These are phyloP conservation scores for Ustilago curta DNA, from an alignment of 1,284 basidiomycete species.

Conservation along the genomic window DNA sequence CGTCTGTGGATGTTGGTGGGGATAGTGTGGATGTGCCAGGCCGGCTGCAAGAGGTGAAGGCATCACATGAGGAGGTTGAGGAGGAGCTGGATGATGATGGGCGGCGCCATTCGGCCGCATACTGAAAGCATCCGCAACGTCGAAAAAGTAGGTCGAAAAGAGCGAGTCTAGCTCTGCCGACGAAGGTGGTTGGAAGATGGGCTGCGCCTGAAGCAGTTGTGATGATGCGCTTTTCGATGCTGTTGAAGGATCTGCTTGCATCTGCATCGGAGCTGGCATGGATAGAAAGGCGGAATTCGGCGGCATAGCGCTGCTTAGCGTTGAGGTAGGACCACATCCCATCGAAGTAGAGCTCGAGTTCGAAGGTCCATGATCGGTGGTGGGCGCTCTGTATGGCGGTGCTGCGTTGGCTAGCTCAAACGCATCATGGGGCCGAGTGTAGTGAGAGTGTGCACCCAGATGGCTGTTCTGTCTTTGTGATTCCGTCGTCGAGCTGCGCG, in stretches of 20 bases:
- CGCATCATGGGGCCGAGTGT: neutral
- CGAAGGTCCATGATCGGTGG: constrained; percentile 1
- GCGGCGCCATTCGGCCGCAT: constrained; percentile 5
- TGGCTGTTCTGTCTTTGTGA: neutral
- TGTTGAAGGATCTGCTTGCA: constrained; percentile 6
- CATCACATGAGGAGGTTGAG: neutral
- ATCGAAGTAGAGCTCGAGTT: neutral
- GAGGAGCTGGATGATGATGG: too few relatives aligned
- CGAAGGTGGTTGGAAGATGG: constrained; percentile 46
- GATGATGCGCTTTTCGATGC: constrained; percentile 14
- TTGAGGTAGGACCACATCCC: constrained; percentile 2
- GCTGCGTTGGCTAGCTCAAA: constrained; percentile 8
- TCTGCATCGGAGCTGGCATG: constrained; percentile 5
- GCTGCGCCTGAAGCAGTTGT: constrained; percentile 34
- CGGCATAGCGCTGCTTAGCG: constrained; percentile 17
- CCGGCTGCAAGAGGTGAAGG: neutral
- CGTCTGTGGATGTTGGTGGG: constrained; percentile 5
- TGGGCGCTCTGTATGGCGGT: constrained; percentile 2
- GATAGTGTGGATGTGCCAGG: constrained; percentile 1
- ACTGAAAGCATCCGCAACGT: constrained; percentile 38
- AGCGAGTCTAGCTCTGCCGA: constrained; percentile 53
- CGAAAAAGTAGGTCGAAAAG: constrained; percentile 53
- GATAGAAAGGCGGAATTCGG: neutral
- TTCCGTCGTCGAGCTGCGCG: constrained; percentile 1
- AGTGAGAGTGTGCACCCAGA: neutral